These are phyloP conservation scores for Boletus edulis DNA, from an alignment of 768 basidiomycete genomes.

Conservation along the genomic window DNA sequence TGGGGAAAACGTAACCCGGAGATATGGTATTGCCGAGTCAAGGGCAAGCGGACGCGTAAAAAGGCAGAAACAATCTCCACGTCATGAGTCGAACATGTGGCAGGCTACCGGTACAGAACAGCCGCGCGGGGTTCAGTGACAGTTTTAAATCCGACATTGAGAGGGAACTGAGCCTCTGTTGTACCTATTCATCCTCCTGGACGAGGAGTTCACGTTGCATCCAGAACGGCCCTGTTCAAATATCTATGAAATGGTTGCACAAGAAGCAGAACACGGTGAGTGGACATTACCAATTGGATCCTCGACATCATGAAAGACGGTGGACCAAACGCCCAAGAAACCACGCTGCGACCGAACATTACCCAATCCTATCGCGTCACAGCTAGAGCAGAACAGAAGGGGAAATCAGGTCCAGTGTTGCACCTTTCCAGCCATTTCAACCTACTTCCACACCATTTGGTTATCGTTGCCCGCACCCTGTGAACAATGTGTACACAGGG, in stretches of 20 bases:
- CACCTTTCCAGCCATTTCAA: neutral
- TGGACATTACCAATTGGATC: conserved; percentile 44
- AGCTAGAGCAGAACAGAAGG: conserved; percentile 38
- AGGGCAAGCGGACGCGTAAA: neutral
- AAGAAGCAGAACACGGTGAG: neutral
- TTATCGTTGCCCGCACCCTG: conserved; percentile 53
- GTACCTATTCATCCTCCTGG: conserved; percentile 23
- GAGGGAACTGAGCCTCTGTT: neutral
- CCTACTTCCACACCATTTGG: conserved; percentile 56
- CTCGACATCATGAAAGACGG: conserved; percentile 42
- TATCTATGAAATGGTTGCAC: neutral
- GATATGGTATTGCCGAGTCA: neutral
- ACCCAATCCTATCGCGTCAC: conserved; percentile 62
- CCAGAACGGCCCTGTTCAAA: conserved; percentile 28
- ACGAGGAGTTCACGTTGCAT: conserved; percentile 22
- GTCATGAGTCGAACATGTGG: neutral
- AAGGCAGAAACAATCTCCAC: neutral
- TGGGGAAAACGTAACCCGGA: neutral
- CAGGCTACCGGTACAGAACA: too few species aligned
- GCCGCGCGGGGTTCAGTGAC: neutral
- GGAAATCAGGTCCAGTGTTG: neutral
- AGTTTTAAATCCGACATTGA: neutral
- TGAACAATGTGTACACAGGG: neutral
- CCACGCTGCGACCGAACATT: conserved; percentile 58
- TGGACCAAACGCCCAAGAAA: conserved; percentile 54